Percentiles rank a stretch among this genome's conserved stretches.
phyloP scores from a whole-genome alignment of 2,329 filamentous ascomycete species.

The Laburnicola sp. region DNA sequence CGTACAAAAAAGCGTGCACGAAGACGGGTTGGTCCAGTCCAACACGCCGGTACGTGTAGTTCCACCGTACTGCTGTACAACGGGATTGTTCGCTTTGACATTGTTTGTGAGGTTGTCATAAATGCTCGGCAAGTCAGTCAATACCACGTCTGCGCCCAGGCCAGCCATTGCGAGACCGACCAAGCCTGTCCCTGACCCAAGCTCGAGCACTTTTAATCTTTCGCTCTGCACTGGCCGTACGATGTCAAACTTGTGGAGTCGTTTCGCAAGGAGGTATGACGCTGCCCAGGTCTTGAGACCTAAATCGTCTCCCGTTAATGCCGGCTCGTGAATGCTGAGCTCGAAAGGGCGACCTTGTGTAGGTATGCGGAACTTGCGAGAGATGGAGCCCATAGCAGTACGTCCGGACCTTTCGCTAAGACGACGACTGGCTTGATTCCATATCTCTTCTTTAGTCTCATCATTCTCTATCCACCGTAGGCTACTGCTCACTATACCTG shows the following conservation, averaged over 20 bases:
- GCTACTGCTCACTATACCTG: slow-evolving; percentile 67
- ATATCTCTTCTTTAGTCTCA: slow-evolving; percentile 67
- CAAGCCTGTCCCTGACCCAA: slow-evolving; percentile 90
- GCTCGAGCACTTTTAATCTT: slow-evolving; percentile 62
- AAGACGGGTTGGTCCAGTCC: slow-evolving; percentile 70
- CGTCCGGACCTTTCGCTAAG: slow-evolving; percentile 86
- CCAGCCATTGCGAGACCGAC: slow-evolving; percentile 82
- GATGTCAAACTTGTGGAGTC: slow-evolving; percentile 55
- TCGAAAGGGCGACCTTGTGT: slow-evolving; percentile 49
- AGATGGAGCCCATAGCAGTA: slow-evolving; percentile 66
- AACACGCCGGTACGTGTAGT: slow-evolving; percentile 66
- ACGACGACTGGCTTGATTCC: slow-evolving; percentile 76
- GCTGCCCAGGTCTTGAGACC: slow-evolving; percentile 97
- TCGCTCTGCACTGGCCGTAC: background rate
- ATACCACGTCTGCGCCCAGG: slow-evolving; percentile 66
- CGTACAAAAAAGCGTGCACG: slow-evolving; percentile 33
- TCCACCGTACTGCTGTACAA: slow-evolving; percentile 61
- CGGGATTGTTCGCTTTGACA: slow-evolving; percentile 62
- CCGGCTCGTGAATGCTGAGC: slow-evolving; percentile 79
- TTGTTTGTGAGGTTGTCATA: slow-evolving; percentile 80
- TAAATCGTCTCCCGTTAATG: slow-evolving; percentile 82
- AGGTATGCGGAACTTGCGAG: slow-evolving; percentile 63
- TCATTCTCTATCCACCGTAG: slow-evolving; percentile 71
- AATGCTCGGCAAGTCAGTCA: slow-evolving; percentile 86
- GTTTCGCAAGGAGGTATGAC: slow-evolving; percentile 79